Evolutionary conservation across 225 moss, liverwort and hornwort species (phyloP).

Genomic region (Pleurozium schreberi): DNA sequence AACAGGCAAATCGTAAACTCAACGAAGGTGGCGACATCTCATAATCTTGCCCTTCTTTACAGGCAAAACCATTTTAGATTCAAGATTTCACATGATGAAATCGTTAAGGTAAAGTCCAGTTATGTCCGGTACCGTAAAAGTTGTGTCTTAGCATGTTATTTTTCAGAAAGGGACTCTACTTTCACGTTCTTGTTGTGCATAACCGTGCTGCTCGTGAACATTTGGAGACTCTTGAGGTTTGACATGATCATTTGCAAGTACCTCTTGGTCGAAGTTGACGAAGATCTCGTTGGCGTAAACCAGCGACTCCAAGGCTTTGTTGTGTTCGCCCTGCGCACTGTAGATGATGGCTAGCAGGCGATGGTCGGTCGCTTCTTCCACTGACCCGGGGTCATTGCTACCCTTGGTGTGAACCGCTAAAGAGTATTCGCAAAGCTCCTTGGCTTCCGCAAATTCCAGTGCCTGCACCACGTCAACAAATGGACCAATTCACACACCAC

Average conservation of each 20-base stretch:
- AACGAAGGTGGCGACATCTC: neutral
- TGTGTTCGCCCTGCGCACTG: conserved; percentile 74
- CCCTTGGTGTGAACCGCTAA: conserved; percentile 54
- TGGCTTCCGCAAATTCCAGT: conserved; percentile 70
- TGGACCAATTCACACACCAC: no score
- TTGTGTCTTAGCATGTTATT: neutral
- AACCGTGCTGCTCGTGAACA: neutral
- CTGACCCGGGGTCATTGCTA: conserved; percentile 24
- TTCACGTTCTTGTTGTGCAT: neutral
- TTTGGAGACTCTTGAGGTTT: neutral
- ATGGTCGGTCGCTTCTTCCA: conserved; percentile 75
- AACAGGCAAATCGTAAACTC: neutral
- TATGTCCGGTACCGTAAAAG: no score
- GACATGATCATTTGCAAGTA: neutral
- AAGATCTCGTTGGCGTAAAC: conserved; percentile 43
- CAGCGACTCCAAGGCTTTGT: conserved; percentile 60
- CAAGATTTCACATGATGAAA: neutral
- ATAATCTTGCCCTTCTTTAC: neutral
- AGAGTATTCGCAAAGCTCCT: conserved; percentile 59
- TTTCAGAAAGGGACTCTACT: neutral
- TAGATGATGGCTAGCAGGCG: conserved; percentile 77
- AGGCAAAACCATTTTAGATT: neutral
- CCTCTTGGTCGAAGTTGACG: conserved; percentile 25
- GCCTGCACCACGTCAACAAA: conserved; percentile 33
- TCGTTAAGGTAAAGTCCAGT: no score